Conservation (phyloP, 2,329 filamentous ascomycete species). For the Knufia fluminis region DNA sequence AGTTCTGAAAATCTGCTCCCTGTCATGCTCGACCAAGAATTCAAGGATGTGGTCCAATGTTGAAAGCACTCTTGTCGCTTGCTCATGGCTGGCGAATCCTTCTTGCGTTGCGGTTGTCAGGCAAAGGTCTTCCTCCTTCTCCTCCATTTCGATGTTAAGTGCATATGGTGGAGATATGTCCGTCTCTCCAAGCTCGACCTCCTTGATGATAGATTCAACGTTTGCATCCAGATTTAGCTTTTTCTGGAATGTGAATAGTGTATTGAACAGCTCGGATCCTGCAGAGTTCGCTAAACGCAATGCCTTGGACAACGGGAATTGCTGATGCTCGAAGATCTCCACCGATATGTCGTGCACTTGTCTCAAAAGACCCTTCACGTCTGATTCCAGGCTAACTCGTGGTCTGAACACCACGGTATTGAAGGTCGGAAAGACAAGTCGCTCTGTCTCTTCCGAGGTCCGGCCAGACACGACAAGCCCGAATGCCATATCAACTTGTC, state of each 20-base stretch:
- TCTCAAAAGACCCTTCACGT: slow-evolving; percentile 52
- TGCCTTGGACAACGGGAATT: slow-evolving; percentile 65
- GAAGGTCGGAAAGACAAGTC: slow-evolving; percentile 79
- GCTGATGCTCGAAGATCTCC: slow-evolving; percentile 60
- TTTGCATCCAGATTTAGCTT: slow-evolving; percentile 29
- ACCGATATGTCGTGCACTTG: slow-evolving; percentile 65
- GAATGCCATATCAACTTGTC: slow-evolving; percentile 66
- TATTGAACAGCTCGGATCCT: slow-evolving; percentile 45
- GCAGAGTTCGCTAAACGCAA: slow-evolving; percentile 42
- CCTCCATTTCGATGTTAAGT: slow-evolving; percentile 71
- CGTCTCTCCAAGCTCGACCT: slow-evolving; percentile 42
- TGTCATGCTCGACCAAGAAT: slow-evolving; percentile 41
- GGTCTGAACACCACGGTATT: slow-evolving; percentile 73
- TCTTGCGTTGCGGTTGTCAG: slow-evolving; percentile 67
- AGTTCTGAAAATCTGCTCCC: neutral
- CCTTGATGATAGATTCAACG: slow-evolving; percentile 45
- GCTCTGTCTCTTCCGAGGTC: slow-evolving; percentile 59
- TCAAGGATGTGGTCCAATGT: slow-evolving; percentile 52
- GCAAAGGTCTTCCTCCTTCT: slow-evolving; percentile 43
- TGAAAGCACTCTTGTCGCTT: slow-evolving; percentile 44
- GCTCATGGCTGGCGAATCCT: slow-evolving; percentile 40
- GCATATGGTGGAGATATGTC: slow-evolving; percentile 68
- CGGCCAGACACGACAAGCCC: slow-evolving; percentile 77
- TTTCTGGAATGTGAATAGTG: slow-evolving; percentile 59
- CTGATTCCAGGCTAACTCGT: slow-evolving; percentile 57